phyloP scores from a whole-genome alignment of 2,329 filamentous ascomycete species.

The Exophiala dermatitidis region DNA sequence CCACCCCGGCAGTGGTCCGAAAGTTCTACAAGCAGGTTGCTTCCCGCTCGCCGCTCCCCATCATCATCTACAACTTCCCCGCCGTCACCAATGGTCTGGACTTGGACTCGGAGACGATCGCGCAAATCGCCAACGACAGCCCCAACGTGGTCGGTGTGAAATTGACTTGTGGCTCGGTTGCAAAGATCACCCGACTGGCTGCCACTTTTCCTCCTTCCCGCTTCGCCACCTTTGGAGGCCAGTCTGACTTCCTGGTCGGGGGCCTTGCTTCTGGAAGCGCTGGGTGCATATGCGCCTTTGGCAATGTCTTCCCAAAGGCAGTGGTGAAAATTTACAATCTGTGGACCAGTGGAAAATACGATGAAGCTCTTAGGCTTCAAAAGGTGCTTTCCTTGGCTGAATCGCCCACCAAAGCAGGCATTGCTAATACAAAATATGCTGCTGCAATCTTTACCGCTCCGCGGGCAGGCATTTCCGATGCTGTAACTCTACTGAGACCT shows the following conservation, averaged over 20 bases:
- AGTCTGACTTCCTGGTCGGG: conserved; percentile 62
- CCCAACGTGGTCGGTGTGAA: conserved; percentile 58
- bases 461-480: conserved; percentile 50
- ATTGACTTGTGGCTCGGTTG: conserved; percentile 56
- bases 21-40: conserved; percentile 55
- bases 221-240: conserved; percentile 64
- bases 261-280: conserved; percentile 47
- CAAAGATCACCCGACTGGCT: conserved; percentile 51
- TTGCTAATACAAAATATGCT: conserved; percentile 62
- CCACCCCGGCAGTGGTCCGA: conserved; percentile 49
- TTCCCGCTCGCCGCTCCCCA: conserved; percentile 44
- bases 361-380: conserved; percentile 56
- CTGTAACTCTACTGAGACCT: conserved; percentile 48
- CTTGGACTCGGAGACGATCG: conserved; percentile 57
- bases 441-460: conserved; percentile 53
- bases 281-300: conserved; percentile 52
- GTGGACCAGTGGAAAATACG: conserved; percentile 49
- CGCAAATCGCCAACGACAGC: conserved; percentile 44
- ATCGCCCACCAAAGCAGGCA: conserved; percentile 57
- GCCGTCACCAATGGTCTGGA: conserved; percentile 61
- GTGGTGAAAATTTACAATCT: conserved; percentile 53
- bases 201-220: conserved; percentile 45
- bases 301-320: conserved; percentile 51
- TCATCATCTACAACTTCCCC: conserved; percentile 63
- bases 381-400: conserved; percentile 57